Base-by-base conservation (phyloP, 768 basidiomycete genomes). In the Boletus speciosus region DNA sequence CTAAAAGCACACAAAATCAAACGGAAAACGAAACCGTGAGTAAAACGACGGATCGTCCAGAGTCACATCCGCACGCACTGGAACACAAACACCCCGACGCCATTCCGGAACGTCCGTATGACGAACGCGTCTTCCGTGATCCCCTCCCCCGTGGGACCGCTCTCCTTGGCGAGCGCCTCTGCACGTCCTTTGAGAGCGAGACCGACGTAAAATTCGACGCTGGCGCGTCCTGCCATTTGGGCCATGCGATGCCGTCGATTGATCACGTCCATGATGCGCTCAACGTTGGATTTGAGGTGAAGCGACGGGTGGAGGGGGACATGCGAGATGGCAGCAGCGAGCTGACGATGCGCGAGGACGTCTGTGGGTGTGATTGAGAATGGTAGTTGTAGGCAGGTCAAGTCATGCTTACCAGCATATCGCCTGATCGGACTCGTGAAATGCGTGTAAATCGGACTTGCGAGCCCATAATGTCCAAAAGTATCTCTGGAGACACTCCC, bases 401-500 rank as follows among this genome's bases (percentile, higher is more conserved):
- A 12, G 23, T 2, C 7, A 47, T 25, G 66, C 79, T 58, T 61
- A 89, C 90, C 94, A 19, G 96, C 95, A 68, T 97, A 99, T 52
- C 97, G 83, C 52, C 97, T 80, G 61, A 99, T 99, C 1, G 97
- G 97, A 67, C 93, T 96, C 38, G 96, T 98, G 67, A 98, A 98
- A 69, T 98, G 97, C 0, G 97, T 99, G 68, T 98, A 99, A 52
- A 99, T 99, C 0, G 90, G 81, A 67, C 84, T 94, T 0, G 97
- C 97, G n/a, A 99, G 81, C 38, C 97, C 97, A 68, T 99, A 99
- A 70, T 98, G 97, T 2, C 90, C 88, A 67, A 98, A 99, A 1
- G 93, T 87, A 58, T 97, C 94, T 46, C 86, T 82, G 0, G 87
- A 83, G 3, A 98, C 93, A 61, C 93, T 94, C 9, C 97, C 96